These are phyloP conservation scores for Trichoderma lentiforme DNA, from an alignment of 2,329 filamentous ascomycete genomes.

Conservation along the genomic window DNA sequence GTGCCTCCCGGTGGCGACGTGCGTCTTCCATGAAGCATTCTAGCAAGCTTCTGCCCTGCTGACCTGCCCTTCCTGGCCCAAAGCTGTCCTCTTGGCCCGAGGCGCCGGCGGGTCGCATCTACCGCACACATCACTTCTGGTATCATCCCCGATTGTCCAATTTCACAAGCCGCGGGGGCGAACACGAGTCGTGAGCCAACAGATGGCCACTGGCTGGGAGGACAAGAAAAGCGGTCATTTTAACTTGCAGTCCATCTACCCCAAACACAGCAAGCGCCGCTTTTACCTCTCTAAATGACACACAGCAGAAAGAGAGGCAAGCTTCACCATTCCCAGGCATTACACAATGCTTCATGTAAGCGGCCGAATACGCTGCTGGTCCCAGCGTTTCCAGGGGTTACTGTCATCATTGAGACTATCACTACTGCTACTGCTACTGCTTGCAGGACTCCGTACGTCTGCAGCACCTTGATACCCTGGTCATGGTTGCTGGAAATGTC, in stretches of 20 bases:
- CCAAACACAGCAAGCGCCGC: neutral
- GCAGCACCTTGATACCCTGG: neutral
- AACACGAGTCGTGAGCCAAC: slow-evolving; percentile 12
- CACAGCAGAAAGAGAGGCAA: neutral
- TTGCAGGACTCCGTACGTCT: neutral
- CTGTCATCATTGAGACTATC: neutral
- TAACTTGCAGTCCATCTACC: neutral
- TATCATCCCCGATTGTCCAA: slow-evolving; percentile 15
- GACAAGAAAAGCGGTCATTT: neutral
- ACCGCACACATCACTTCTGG: slow-evolving; percentile 4
- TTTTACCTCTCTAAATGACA: neutral
- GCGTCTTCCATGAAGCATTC: slow-evolving; percentile 19
- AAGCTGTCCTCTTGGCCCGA: slow-evolving; percentile 15
- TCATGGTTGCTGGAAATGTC: neutral
- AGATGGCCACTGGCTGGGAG: neutral
- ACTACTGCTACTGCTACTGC: neutral
- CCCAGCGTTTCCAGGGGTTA: neutral
- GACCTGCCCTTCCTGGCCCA: slow-evolving; percentile 15
- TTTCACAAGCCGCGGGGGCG: slow-evolving; percentile 3
- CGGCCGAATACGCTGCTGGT: neutral
- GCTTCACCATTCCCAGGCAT: neutral
- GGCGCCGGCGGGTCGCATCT: slow-evolving; percentile 8
- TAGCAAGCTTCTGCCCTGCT: slow-evolving; percentile 19
- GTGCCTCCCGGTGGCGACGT: slow-evolving; percentile 12
- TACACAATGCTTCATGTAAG: neutral